Percentiles rank a stretch among this genome's conserved stretches.
These are phyloP conservation scores for Saccharomycopsis crataegensis DNA, from an alignment of 1,139 yeast genomes.

Conservation along the genomic window DNA sequence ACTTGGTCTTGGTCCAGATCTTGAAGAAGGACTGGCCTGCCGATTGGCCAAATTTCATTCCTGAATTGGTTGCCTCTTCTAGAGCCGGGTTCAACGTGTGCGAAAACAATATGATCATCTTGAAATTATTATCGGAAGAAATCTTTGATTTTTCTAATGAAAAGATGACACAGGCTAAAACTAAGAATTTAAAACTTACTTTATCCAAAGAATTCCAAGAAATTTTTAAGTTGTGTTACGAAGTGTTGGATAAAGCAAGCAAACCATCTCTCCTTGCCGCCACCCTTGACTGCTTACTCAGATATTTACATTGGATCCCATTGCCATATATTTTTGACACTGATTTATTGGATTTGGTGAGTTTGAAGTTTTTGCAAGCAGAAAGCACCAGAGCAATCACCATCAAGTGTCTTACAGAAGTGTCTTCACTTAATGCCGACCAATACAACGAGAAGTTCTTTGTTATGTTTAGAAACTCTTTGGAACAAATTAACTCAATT, in stretches of 20 bases:
- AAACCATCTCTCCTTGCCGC: constrained; percentile 79
- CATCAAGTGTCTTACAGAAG: constrained; percentile 88
- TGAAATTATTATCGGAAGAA: constrained; percentile 86
- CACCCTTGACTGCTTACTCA: constrained; percentile 73
- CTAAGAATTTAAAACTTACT: constrained; percentile 69
- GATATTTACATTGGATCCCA: constrained; percentile 94
- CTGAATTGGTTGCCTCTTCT: constrained; percentile 83
- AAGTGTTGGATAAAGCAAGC: constrained; percentile 81
- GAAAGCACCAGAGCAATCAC: constrained; percentile 78
- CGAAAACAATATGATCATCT: constrained; percentile 92
- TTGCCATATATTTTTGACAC: constrained; percentile 85
- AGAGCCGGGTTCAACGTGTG: constrained; percentile 87
- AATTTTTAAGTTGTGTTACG: constrained; percentile 86
- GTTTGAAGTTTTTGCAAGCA: constrained; percentile 70
- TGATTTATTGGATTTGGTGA: constrained; percentile 60
- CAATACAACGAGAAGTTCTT: constrained; percentile 66
- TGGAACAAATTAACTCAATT: constrained; percentile 63
- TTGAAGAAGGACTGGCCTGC: constrained; percentile 99
- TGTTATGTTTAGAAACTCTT: constrained; percentile 61
- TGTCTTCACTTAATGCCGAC: constrained; percentile 52
- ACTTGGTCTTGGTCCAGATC: constrained; percentile 86
- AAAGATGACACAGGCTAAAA: constrained; percentile 94
- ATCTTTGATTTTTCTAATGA: constrained; percentile 92
- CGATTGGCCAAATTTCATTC: constrained; percentile 95
- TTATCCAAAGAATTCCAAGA: constrained; percentile 90